Base-by-base conservation (phyloP, 2,329 filamentous ascomycete genomes). In the Cucurbitaria berberidis region DNA sequence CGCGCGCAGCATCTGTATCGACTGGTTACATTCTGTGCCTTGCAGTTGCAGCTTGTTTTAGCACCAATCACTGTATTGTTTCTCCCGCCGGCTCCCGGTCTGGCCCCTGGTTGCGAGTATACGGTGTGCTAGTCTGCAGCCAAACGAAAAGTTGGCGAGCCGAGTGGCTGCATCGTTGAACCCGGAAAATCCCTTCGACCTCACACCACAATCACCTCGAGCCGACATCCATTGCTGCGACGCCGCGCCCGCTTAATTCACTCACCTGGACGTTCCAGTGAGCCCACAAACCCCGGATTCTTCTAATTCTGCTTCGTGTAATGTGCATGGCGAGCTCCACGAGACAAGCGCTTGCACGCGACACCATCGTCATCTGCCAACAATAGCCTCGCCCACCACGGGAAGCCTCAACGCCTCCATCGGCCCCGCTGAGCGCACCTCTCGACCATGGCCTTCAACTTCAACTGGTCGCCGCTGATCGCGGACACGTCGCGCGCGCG, bases 391-490 rank as follows among this genome's bases (percentile, higher is more conserved):
- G 48, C 46, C 49, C 56, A 56, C 56, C 58, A 48, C 58, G 55
- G 57, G 56, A 43, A 59, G 51, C 63, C 36, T 53, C 64, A 57
- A 60, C 68, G 46, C 59, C 47, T 54, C 49, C 29, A 26, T 16
- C 30, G 30, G 30, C 26, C 36, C 19, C 42, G 16, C 53, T 35
- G 34, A 49, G 44, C 34, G 43, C 47, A 36, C 44, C 18, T 45
- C 36, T 30, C 49, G 53, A 62, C 53, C 78, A 99, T 99, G 95
- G 95, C 95, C 67, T 99, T 99, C 89, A 98, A 98, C 83, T 99
- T 99, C 90, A 98, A 98, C 91, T 99, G 95, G 95, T 96, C 92
- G 85, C 95, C 95, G 73, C 84, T 99, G 63, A 95, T 96, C 80
- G 93, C 93, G 73, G 95, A 98, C 80, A 93, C 91, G 70, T 86